Conservation (phyloP, 176 grass and related monocot species). For the Zea luxurians region DNA sequence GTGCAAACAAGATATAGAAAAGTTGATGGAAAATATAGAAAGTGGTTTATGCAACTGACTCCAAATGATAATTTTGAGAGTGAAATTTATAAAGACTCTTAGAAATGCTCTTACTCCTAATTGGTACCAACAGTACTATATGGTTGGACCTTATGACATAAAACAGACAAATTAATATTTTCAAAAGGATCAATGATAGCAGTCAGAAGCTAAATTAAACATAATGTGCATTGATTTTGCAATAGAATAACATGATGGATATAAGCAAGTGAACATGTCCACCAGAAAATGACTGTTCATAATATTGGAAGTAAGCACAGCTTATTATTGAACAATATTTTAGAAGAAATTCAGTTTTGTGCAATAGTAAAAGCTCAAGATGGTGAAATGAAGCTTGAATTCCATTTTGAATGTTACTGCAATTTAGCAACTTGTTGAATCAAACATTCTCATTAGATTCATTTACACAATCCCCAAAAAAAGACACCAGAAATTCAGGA, state of each 20-base stretch:
- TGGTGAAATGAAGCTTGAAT: neutral
- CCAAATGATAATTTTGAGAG: no score
- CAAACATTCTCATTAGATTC: neutral
- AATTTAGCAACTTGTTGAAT: neutral
- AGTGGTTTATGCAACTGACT: no score
- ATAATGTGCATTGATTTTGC: neutral
- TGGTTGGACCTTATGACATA: neutral
- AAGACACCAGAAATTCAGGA: constrained; percentile 8
- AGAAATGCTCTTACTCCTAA: neutral
- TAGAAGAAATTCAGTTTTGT: constrained; percentile 1
- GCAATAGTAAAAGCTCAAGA: neutral
- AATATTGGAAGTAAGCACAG: neutral
- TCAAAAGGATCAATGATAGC: neutral
- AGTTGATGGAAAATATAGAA: no score
- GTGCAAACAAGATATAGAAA: no score
- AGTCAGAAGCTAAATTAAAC: neutral
- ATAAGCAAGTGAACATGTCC: neutral
- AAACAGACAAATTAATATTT: neutral
- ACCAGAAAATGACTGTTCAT: neutral
- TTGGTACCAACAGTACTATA: neutral
- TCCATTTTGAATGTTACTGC: neutral
- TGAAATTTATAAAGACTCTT: no score
- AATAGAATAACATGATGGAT: neutral
- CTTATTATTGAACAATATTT: neutral
- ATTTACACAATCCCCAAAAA: neutral